A percentile compares a stretch with the other conserved stretches of the same genome.
Evolutionary conservation across 2,329 filamentous ascomycete genomes (phyloP).

Genomic region (Fulvia fulva): DNA sequence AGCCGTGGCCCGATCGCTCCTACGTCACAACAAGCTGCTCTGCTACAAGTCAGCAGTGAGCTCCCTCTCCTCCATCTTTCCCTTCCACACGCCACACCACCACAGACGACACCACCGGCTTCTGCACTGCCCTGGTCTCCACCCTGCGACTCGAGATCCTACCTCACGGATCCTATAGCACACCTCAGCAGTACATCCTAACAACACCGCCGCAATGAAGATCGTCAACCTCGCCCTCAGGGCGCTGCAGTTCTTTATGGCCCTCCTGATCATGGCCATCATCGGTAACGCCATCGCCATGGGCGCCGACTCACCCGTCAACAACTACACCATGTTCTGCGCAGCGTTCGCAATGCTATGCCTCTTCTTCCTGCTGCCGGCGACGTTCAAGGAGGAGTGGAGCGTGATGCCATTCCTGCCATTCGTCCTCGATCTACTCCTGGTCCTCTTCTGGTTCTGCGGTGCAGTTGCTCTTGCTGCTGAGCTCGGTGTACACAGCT

Average conservation of each 20-base stretch:
- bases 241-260: slow-evolving; percentile 53
- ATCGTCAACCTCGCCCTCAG: slow-evolving; percentile 7
- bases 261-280: slow-evolving; percentile 58
- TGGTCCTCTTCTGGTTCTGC: slow-evolving; percentile 67
- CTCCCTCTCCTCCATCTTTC: background rate
- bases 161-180: background rate
- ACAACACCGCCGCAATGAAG: slow-evolving; percentile 8
- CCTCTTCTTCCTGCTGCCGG: slow-evolving; percentile 58
- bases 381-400: slow-evolving; percentile 52
- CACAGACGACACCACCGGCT: background rate
- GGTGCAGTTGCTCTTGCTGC: slow-evolving; percentile 66
- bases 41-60: background rate
- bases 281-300: slow-evolving; percentile 62
- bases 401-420: slow-evolving; percentile 50
- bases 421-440: slow-evolving; percentile 55
- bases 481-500: slow-evolving; percentile 66
- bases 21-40: background rate
- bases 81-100: background rate
- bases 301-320: slow-evolving; percentile 43
- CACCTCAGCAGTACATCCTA: background rate
- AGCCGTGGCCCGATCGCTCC: too few species aligned
- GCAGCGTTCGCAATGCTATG: slow-evolving; percentile 63
- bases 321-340: slow-evolving; percentile 66
- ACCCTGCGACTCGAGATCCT: background rate
- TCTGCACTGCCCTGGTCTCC: background rate